Percentiles rank a stretch among this genome's conserved stretches.
These are phyloP conservation scores for Penicillium fuscoglaucum DNA, from an alignment of 2,329 filamentous ascomycete genomes.

Conservation along the genomic window DNA sequence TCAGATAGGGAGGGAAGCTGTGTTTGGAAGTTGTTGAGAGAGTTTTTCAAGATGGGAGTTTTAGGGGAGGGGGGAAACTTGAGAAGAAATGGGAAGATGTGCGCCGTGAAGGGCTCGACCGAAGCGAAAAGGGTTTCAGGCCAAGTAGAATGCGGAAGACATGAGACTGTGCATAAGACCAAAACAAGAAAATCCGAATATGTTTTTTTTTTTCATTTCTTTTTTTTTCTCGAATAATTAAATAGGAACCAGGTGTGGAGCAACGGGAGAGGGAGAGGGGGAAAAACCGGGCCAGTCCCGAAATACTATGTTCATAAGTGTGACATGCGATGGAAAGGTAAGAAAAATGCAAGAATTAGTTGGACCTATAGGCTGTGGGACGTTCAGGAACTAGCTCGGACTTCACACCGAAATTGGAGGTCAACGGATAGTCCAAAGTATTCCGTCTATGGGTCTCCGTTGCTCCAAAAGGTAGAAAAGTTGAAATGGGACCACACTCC, in stretches of 20 bases:
- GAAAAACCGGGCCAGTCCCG: constrained; percentile 17
- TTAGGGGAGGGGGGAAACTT: background rate
- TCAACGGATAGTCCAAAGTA: no score
- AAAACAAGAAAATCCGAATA: constrained; percentile 16
- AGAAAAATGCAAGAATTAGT: constrained; percentile 2
- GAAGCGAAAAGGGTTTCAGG: background rate
- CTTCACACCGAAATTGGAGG: constrained; percentile 10
- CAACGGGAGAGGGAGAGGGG: constrained; percentile 14
- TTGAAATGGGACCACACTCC: constrained; percentile 1
- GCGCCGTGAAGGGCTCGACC: constrained; percentile 3
- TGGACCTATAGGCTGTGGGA: constrained; percentile 7
- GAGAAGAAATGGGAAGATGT: background rate
- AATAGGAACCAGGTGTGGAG: constrained; percentile 26
- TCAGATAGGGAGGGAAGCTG: background rate
- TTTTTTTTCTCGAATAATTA: constrained; percentile 18
- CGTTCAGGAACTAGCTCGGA: constrained; percentile 12
- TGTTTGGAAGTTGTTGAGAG: background rate
- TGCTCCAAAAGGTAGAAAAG: background rate
- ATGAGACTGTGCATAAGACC: constrained; percentile 19
- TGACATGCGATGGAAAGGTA: constrained; percentile 13
- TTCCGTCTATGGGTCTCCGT: no score
- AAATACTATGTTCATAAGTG: constrained; percentile 18
- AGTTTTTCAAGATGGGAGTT: background rate
- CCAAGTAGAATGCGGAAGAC: constrained; percentile 6
- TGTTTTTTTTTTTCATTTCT: constrained; percentile 24